Evolutionary conservation across 768 basidiomycete genomes (phyloP), one percentile per base, ranked within the genome.

Genomic region (Artomyces pyxidatus): DNA sequence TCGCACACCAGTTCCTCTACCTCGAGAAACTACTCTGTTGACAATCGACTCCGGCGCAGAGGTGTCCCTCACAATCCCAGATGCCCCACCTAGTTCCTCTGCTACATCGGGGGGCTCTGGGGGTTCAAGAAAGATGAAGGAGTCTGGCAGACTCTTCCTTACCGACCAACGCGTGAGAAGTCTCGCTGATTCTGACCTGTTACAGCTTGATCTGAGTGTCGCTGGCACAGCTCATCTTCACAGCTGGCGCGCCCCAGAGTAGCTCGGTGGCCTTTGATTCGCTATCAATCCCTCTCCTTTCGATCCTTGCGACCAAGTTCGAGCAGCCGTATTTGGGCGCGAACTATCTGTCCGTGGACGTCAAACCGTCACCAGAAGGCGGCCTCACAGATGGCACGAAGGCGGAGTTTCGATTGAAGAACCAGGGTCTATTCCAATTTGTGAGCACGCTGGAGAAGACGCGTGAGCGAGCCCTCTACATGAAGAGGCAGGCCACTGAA

Each of bases 391-490:
- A 74, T 2, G 84, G 83, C 2, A 83, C 84, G 12, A 74, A 64
- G 45, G 76, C 74, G 3, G 85, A 88, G 63, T 66, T 89, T 35
- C 76, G 86, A 48, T 75, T 86, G 61, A 77, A 74, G 61, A 74
- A 85, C 60, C 71, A 74, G 38, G 75, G 78, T 11, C 78, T 88
- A 71, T 87, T 88, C 58, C 72, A 80, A 60, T 91, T 91, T 57
- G 78, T 83, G 30, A 77, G 75, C 42, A 63, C 78, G 22, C 65
- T 91, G 45, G 85, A 87, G 67, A 89, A 89, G 71, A 78, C 84
- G 28, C 75, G 87, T 44, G 86, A 89, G 67, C 69, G 76, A 41
- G 79, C 79, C 14, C 77, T 87, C 44, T 86, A 82, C 57, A 87
- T 88, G 86, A 81, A 71, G 61, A 69, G 84, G 41, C 79, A 80